Evolutionary conservation across 106 monocot species (phyloP).

Genomic region (Amphibolis antarctica): DNA sequence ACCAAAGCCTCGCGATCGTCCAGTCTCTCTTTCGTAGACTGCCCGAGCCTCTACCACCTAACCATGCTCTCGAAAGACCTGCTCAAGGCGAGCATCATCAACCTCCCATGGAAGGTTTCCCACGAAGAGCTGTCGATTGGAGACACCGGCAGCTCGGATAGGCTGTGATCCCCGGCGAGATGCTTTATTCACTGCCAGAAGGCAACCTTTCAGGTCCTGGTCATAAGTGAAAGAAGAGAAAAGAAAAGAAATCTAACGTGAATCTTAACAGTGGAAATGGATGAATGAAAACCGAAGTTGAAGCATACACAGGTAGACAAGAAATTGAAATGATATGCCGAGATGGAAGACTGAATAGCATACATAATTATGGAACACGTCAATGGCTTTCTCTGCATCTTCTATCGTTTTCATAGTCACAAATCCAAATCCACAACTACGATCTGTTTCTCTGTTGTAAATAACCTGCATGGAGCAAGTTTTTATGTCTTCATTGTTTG

Average conservation of each 20-base stretch:
- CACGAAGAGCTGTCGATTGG: conserved; percentile 23
- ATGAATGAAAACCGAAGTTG: not conserved
- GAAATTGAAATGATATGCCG: not conserved
- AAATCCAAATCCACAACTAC: conserved; percentile 62
- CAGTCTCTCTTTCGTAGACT: conserved; percentile 30
- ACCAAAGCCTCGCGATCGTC: conserved; percentile 44
- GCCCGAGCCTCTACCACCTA: conserved; percentile 27
- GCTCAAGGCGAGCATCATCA: conserved; percentile 23
- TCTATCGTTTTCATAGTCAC: conserved; percentile 56
- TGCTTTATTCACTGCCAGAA: conserved; percentile 19
- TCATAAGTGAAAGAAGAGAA: not conserved
- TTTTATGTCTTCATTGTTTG: no score
- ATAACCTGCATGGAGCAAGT: conserved; percentile 40
- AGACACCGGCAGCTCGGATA: not conserved
- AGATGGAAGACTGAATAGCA: conserved; percentile 5
- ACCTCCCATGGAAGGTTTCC: conserved; percentile 43
- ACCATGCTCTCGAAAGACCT: conserved; percentile 32
- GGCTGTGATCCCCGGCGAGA: conserved; percentile 17
- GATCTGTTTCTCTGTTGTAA: conserved; percentile 47
- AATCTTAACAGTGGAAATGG: not conserved
- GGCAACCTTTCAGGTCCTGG: conserved; percentile 16
- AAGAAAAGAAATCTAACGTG: not conserved
- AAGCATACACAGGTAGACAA: not conserved
- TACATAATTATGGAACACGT: conserved; percentile 47
- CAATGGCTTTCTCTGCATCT: conserved; percentile 53